Percentiles rank a stretch among this genome's conserved stretches.
These are phyloP conservation scores for Infundibulicybe gibba DNA, from an alignment of 768 basidiomycete genomes.

Conservation along the genomic window DNA sequence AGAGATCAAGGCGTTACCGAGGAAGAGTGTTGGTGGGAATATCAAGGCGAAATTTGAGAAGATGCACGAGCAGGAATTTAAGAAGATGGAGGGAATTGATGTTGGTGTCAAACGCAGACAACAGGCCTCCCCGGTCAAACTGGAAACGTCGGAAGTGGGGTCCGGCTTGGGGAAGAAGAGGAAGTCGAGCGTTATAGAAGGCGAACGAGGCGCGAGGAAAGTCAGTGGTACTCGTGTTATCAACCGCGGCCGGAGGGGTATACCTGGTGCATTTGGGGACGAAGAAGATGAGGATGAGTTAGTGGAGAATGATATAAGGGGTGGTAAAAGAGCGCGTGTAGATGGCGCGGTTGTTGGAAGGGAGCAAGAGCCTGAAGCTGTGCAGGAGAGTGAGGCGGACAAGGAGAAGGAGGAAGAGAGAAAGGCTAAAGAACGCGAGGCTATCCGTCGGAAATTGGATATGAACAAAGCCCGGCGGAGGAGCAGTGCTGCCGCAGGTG, in stretches of 20 bases:
- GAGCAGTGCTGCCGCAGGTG: constrained; percentile 51
- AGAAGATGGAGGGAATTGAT: constrained; percentile 77
- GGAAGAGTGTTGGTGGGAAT: constrained; percentile 16
- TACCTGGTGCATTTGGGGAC: constrained; percentile 59
- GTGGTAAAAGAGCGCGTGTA: constrained; percentile 26
- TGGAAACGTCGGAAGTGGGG: constrained; percentile 10
- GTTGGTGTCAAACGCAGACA: constrained; percentile 27
- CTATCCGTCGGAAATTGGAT: constrained; percentile 61
- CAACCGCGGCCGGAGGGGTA: constrained; percentile 36
- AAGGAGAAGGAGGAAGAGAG: constrained; percentile 42
- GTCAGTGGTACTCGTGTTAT: constrained; percentile 42
- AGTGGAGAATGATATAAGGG: constrained; percentile 24
- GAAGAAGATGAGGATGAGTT: constrained; percentile 43
- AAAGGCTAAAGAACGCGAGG: constrained; percentile 50
- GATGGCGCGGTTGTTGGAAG: constrained; percentile 16
- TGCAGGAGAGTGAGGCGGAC: constrained; percentile 33
- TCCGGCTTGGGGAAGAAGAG: constrained; percentile 35
- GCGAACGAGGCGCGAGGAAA: constrained; percentile 18
- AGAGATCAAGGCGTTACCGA: constrained; percentile 28
- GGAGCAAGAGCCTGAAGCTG: constrained; percentile 16
- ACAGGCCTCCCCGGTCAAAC: constrained; percentile 15
- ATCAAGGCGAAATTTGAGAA: constrained; percentile 49
- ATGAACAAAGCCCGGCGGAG: constrained; percentile 63
- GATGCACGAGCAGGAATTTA: constrained; percentile 61
- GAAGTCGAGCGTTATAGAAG: constrained; percentile 50